Evolutionary conservation across 2,329 filamentous ascomycete genomes (phyloP).

Genomic region (Aspergillus vadensis): DNA sequence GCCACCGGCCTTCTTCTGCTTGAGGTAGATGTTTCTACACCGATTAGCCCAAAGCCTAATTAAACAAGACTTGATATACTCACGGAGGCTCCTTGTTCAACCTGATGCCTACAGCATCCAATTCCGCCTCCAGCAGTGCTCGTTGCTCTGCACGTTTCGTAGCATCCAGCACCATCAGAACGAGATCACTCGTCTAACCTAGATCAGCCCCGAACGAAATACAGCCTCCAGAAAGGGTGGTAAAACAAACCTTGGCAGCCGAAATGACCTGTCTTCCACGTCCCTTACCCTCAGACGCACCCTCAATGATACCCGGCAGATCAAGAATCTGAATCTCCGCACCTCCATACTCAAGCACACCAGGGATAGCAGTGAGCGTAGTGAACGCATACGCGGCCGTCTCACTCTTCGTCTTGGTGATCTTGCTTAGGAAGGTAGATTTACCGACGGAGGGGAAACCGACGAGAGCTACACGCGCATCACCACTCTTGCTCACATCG

Average conservation of each 20-base stretch:
- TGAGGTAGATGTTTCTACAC: conserved; percentile 89
- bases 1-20: conserved; percentile 90
- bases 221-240: no score
- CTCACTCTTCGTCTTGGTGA: conserved; percentile 96
- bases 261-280: conserved; percentile 95
- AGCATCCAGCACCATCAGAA: conserved; percentile 94
- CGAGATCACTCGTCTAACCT: conserved; percentile 79
- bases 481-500: conserved; percentile 92
- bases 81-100: conserved; percentile 89
- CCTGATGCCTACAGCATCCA: conserved; percentile 93
- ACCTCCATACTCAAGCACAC: conserved; percentile 94
- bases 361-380: conserved; percentile 93
- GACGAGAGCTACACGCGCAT: conserved; percentile 93
- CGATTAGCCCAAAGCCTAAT: background rate
- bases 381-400: conserved; percentile 97
- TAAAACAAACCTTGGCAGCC: conserved; percentile 70
- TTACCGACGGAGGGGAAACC: conserved; percentile 99
- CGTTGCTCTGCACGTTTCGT: conserved; percentile 96
- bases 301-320: conserved; percentile 97
- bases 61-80: conserved; percentile 30
- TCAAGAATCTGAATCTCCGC: conserved; percentile 98
- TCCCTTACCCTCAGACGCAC: conserved; percentile 92
- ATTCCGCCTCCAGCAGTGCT: conserved; percentile 81
- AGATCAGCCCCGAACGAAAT: conserved; percentile 3
- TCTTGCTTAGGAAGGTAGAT: conserved; percentile 97